These are phyloP conservation scores for Magnaporthiopsis rhizophila DNA, from an alignment of 2,329 filamentous ascomycete genomes.

Conservation along the genomic window DNA sequence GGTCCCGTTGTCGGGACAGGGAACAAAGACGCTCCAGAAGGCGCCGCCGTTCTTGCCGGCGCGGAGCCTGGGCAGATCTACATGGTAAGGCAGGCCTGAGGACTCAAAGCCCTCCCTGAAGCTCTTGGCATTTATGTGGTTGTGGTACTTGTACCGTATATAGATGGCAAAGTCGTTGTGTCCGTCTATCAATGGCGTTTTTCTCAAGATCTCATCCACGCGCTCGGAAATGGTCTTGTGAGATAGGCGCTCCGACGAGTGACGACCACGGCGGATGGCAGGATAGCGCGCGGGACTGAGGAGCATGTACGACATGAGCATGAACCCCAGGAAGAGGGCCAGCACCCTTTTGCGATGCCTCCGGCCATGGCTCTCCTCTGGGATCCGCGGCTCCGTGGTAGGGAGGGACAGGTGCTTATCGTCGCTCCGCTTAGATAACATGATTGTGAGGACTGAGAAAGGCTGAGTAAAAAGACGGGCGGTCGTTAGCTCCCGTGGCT, in stretches of 20 bases:
- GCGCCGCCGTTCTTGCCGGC: slow-evolving; percentile 69
- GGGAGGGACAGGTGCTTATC: background rate
- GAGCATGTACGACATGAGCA: background rate
- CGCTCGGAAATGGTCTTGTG: slow-evolving; percentile 13
- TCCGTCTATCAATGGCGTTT: slow-evolving; percentile 48
- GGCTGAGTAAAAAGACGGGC: too few species aligned
- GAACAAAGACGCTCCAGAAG: slow-evolving; percentile 87
- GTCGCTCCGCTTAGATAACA: background rate
- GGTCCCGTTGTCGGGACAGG: slow-evolving; percentile 63
- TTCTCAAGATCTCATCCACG: slow-evolving; percentile 14
- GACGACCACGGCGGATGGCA: background rate
- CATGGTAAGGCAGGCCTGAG: slow-evolving; percentile 60
- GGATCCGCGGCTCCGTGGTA: background rate
- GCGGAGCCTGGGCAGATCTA: slow-evolving; percentile 70
- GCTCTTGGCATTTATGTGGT: slow-evolving; percentile 66
- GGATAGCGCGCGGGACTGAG: background rate
- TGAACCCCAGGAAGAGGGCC: background rate
- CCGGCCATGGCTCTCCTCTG: background rate
- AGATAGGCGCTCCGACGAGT: background rate
- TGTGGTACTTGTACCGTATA: slow-evolving; percentile 58
- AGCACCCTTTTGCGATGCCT: background rate
- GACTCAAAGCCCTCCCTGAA: slow-evolving; percentile 71
- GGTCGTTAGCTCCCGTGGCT: too few species aligned
- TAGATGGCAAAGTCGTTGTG: slow-evolving; percentile 81
- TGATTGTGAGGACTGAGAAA: background rate